Base-by-base conservation (phyloP, 192 early-diverging fungal genomes). In the Hyaloraphidium curvatum region DNA sequence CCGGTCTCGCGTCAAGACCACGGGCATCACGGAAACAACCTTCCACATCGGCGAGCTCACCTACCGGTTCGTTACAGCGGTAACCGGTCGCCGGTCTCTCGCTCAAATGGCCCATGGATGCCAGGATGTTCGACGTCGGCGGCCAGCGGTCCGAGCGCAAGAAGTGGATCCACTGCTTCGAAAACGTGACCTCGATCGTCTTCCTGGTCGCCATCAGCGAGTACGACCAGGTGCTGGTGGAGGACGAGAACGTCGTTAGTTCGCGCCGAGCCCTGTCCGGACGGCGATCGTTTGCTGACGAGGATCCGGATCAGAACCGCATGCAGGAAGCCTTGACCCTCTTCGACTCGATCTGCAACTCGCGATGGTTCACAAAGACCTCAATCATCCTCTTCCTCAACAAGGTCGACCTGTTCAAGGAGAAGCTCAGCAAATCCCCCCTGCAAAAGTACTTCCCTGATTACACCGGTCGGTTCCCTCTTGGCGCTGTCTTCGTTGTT, bases 151-250 rank as follows among this genome's bases (percentile, higher is more conserved):
- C 87, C 35, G 92, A 97, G 72, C 78, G 92, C 60, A 97, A 97
- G 61, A 97, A 97, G 72, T 94, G 92, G 92, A 91, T 93, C 57
- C 92, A 93, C 68, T 97, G 90, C 59, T 97, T 97, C 58, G 92
- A 97, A 62, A 87, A 91, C 59, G 90, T 94, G 19, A 94, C 87
- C 0, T 84, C 88, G 2, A 89, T 97, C 56, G 73, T 97, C 28
- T 97, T 97, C 67, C 65, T 97, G 62, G 90, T 92, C 17, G 92
- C 92, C 28, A 90, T 93, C 51, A 80, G 76, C 25, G 90, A 93
- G 71, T 97, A 93, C 59, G 90, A 97, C 70, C 92, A 97, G 69
- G 74, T 88, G 7, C 67, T 92, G 28, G 81, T 89, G 35, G 91
- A 96, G 73, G 91, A 96, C 66, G 89, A 92, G 67, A 86, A 83